These are phyloP conservation scores for Alisma plantagoaquatica DNA, from an alignment of 106 monocot genomes.

Conservation along the genomic window DNA sequence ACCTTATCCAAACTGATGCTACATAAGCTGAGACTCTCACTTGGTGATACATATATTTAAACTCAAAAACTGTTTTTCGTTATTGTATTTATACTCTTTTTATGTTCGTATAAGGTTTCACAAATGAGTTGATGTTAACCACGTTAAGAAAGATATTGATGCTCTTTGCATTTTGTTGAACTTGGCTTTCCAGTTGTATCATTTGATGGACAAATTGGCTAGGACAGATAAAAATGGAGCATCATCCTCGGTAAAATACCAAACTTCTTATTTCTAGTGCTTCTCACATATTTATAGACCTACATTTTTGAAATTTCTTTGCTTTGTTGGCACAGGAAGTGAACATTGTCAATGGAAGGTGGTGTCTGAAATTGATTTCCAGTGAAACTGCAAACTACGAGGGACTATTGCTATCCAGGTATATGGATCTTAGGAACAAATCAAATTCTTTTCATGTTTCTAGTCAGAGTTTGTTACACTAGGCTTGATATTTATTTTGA, in stretches of 20 bases:
- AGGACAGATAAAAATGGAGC: slow-evolving; percentile 23
- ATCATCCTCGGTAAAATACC: slow-evolving; percentile 38
- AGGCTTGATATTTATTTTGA: too few species aligned
- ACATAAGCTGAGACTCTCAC: too few species aligned
- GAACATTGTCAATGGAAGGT: slow-evolving; percentile 55
- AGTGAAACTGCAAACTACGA: slow-evolving; percentile 18
- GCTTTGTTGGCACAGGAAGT: slow-evolving; percentile 35
- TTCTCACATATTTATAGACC: background rate
- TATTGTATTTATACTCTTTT: too few species aligned
- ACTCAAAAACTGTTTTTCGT: too few species aligned
- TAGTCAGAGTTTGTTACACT: too few species aligned
- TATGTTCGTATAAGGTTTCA: too few species aligned
- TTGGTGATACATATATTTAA: too few species aligned
- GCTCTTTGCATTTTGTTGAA: too few species aligned
- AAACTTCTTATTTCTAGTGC: background rate
- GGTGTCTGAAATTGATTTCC: slow-evolving; percentile 40
- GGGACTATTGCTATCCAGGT: slow-evolving; percentile 67
- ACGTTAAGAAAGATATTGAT: too few species aligned
- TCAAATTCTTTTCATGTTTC: too few species aligned
- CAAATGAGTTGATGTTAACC: too few species aligned
- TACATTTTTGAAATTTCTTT: background rate
- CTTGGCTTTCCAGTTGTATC: slow-evolving; percentile 53
- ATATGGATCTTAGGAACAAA: slow-evolving; percentile 2
- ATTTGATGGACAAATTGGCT: slow-evolving; percentile 55
- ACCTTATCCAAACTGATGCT: too few species aligned